Percentiles rank a stretch among this genome's conserved stretches.
Conservation (phyloP, 164 flowering plant species). For the Vitis labrusca region DNA sequence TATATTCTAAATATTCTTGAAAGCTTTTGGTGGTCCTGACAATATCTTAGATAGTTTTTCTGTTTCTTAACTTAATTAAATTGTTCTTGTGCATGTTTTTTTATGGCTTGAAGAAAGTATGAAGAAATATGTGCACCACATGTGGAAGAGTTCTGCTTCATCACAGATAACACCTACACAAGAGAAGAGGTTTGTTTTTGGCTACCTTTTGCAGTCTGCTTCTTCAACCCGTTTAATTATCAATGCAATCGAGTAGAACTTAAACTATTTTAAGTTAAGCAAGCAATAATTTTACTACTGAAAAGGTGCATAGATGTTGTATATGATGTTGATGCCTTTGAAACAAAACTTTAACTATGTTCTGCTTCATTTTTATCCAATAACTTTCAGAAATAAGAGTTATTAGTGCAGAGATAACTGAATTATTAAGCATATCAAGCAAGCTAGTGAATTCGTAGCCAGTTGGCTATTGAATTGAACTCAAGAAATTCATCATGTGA, state of each 20-base stretch:
- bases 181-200: slow-evolving; percentile 36
- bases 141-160: slow-evolving; percentile 68
- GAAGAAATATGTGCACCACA: slow-evolving; percentile 54
- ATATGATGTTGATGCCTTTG: no score
- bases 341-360: no score
- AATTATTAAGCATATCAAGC: no score
- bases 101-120: slow-evolving; percentile 36
- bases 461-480: no score
- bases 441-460: no score
- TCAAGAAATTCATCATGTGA: no score
- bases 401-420: no score
- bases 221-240: neutral
- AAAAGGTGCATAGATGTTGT: no score
- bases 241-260: neutral
- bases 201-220: neutral
- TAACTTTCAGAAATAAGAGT: no score
- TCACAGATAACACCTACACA: slow-evolving; percentile 67
- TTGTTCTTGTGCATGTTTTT: slow-evolving; percentile 2
- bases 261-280: neutral
- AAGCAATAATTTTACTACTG: no score
- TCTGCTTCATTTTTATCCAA: no score
- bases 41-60: neutral
- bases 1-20: neutral
- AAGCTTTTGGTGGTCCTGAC: neutral
- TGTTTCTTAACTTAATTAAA: neutral